These are phyloP conservation scores for Suhomyces taliae DNA, from an alignment of 1,139 yeast genomes.

Conservation along the genomic window DNA sequence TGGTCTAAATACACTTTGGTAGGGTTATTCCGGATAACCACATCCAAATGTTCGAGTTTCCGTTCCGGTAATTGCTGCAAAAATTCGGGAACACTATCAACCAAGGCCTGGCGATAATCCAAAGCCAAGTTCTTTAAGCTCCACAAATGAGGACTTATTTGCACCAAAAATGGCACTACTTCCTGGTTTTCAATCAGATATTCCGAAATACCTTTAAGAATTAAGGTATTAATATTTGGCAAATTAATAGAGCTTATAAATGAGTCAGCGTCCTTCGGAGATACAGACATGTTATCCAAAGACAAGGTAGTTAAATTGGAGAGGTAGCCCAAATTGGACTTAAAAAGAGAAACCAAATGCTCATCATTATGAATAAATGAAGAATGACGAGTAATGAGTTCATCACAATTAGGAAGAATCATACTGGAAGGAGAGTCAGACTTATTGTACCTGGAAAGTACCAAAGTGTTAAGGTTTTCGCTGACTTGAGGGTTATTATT, in stretches of 20 bases:
- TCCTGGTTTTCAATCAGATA: conserved; percentile 14
- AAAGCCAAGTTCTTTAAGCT: conserved; percentile 33
- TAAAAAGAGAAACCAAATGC: conserved; percentile 16
- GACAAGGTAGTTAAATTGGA: conserved; percentile 23
- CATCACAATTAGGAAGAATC: conserved; percentile 6
- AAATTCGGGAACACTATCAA: conserved; percentile 45
- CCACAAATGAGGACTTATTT: conserved; percentile 25
- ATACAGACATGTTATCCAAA: conserved; percentile 28
- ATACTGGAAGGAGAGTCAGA: background rate
- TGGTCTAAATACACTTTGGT: conserved; percentile 27
- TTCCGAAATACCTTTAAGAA: conserved; percentile 32
- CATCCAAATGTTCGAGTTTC: conserved; percentile 35
- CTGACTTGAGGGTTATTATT: conserved; percentile 12
- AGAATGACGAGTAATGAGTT: conserved; percentile 4
- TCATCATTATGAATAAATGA: conserved; percentile 10
- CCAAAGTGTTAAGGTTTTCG: conserved; percentile 18
- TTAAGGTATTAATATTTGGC: conserved; percentile 21
- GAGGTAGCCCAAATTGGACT: conserved; percentile 16
- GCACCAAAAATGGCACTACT: conserved; percentile 24
- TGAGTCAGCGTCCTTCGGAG: conserved; percentile 23
- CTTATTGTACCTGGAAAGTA: conserved; percentile 19
- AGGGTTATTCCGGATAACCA: conserved; percentile 43
- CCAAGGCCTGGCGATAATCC: conserved; percentile 45
- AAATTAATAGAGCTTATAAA: conserved; percentile 25
- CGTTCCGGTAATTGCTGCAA: conserved; percentile 20